Percentiles rank a stretch among this genome's conserved stretches.
Evolutionary conservation across 2,329 filamentous ascomycete genomes (phyloP).

Genomic region (Coniochaeta ligniaria): DNA sequence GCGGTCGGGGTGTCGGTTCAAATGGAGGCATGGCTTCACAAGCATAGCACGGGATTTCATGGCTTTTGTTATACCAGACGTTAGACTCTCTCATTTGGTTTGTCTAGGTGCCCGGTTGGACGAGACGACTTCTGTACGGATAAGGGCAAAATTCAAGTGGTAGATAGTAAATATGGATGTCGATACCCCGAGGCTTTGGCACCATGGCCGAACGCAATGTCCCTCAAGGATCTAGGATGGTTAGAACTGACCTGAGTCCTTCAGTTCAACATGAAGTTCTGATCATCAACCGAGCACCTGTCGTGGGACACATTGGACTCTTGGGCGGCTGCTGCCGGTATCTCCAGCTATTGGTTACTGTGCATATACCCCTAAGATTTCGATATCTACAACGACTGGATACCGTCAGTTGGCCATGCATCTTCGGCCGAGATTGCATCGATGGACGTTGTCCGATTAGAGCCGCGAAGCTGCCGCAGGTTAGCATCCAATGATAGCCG

Average conservation of each 20-base stretch:
- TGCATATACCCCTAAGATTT: not conserved
- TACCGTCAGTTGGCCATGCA: not conserved
- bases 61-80: not conserved
- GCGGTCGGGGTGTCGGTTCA: not conserved
- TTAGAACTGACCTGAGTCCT: no score
- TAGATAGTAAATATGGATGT: not conserved
- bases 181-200: not conserved
- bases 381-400: not conserved
- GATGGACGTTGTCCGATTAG: no score
- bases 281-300: not conserved
- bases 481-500: not conserved
- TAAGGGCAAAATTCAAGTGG: not conserved
- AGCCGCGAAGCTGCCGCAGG: not conserved
- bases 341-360: not conserved
- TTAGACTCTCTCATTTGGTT: constrained; percentile 1
- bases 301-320: no score
- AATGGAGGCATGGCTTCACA: not conserved
- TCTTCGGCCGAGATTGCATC: not conserved
- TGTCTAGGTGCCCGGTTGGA: not conserved
- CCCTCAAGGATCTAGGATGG: no score
- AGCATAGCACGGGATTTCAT: constrained; percentile 1
- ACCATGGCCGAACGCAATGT: no score
- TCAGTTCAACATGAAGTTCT: not conserved
- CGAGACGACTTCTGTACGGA: not conserved
- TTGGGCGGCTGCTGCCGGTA: not conserved